phyloP scores from a whole-genome alignment of 148 eudicot species.

The Euryodendron excelsum region DNA sequence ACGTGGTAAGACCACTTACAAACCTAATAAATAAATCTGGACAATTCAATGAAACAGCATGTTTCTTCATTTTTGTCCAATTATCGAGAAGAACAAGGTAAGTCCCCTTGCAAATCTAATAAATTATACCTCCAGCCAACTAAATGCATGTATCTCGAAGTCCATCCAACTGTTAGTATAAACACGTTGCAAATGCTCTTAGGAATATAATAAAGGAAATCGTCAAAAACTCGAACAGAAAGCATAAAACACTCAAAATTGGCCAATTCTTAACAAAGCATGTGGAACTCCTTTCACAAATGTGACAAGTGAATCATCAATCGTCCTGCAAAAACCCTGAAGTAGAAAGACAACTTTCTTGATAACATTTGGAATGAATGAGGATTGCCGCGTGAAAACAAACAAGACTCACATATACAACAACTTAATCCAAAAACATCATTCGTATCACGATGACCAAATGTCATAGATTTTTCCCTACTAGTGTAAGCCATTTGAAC shows the following conservation, averaged over 20 bases:
- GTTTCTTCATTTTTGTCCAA: background rate
- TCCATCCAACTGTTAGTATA: background rate
- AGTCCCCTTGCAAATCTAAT: conserved; percentile 9
- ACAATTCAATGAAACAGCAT: background rate
- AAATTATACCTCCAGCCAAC: background rate
- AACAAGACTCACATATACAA: background rate
- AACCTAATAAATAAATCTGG: background rate
- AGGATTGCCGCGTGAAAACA: background rate
- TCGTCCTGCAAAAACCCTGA: background rate
- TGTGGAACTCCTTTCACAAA: background rate
- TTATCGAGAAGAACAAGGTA: background rate
- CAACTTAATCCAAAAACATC: background rate
- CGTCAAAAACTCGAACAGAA: background rate
- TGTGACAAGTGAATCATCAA: background rate
- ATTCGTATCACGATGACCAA: background rate
- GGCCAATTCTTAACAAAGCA: background rate
- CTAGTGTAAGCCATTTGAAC: conserved; percentile 1
- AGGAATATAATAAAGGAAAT: background rate
- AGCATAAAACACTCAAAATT: background rate
- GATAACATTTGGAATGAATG: background rate
- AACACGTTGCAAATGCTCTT: background rate
- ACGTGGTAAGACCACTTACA: background rate
- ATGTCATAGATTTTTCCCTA: background rate
- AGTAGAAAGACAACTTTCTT: background rate
- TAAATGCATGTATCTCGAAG: background rate